Percentiles rank a stretch among this genome's conserved stretches.
Conservation (phyloP, 2,329 filamentous ascomycete species). For the Hypoxylon sp. region DNA sequence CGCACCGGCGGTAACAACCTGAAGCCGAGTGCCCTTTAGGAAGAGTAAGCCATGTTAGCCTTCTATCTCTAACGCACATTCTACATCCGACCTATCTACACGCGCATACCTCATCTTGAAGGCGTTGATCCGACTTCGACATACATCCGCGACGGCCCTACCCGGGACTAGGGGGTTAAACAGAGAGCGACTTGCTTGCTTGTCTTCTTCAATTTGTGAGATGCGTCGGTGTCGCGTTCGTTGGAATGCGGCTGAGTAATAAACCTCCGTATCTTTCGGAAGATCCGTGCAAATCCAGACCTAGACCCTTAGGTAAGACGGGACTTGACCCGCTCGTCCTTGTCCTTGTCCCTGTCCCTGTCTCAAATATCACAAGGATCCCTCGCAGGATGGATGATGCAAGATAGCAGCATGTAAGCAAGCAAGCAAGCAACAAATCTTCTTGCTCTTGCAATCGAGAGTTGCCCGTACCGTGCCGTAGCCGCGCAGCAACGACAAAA, state of each 20-base stretch:
- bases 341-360: no score
- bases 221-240: neutral
- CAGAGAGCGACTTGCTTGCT: neutral
- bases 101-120: constrained; percentile 65
- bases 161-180: constrained; percentile 33
- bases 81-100: no score
- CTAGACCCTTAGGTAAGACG: constrained; percentile 6
- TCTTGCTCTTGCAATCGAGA: no score
- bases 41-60: constrained; percentile 2
- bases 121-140: constrained; percentile 55
- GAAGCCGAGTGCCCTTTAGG: constrained; percentile 61
- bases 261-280: no score
- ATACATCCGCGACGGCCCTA: constrained; percentile 52
- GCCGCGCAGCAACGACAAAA: no score
- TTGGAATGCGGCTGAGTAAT: constrained; percentile 5
- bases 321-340: constrained; percentile 1
- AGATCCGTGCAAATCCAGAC: no score
- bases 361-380: no score
- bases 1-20: constrained; percentile 65
- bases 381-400: no score
- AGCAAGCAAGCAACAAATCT: no score
- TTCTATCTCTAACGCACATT: no score
- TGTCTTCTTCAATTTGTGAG: constrained; percentile 1
- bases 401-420: no score
- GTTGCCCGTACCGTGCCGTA: no score